Percentiles rank a stretch among this genome's conserved stretches.
These are phyloP conservation scores for Ogataea saltuana DNA, from an alignment of 805 yeast genomes.

Conservation along the genomic window DNA sequence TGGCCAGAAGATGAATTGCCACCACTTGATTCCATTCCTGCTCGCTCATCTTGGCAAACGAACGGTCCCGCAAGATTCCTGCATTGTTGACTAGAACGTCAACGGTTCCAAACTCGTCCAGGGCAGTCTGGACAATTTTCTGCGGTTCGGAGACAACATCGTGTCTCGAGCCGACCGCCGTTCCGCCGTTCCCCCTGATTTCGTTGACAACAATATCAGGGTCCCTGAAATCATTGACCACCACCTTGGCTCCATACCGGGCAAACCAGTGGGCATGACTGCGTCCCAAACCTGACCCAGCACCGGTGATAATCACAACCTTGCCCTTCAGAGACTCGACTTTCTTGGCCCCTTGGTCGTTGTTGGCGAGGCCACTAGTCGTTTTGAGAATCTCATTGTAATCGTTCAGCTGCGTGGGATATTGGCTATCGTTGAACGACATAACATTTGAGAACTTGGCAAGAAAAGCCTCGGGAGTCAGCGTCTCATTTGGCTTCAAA, in stretches of 20 bases:
- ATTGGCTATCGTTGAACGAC: slow-evolving; percentile 60
- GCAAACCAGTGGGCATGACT: slow-evolving; percentile 86
- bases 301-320: slow-evolving; percentile 92
- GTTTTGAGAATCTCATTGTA: slow-evolving; percentile 60
- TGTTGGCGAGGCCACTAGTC: slow-evolving; percentile 53
- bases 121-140: slow-evolving; percentile 73
- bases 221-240: slow-evolving; percentile 84
- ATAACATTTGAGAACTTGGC: slow-evolving; percentile 61
- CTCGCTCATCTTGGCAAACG: slow-evolving; percentile 81
- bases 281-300: slow-evolving; percentile 92
- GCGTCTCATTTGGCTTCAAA: slow-evolving; percentile 73
- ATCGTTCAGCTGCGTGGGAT: slow-evolving; percentile 75
- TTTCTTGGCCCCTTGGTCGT: slow-evolving; percentile 50
- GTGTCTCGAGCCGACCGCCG: slow-evolving; percentile 80
- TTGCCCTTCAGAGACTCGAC: slow-evolving; percentile 69
- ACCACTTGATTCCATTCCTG: slow-evolving; percentile 80
- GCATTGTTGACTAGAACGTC: slow-evolving; percentile 91
- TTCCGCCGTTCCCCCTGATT: slow-evolving; percentile 63
- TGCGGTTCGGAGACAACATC: slow-evolving; percentile 78
- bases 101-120: slow-evolving; percentile 75
- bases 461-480: slow-evolving; percentile 85
- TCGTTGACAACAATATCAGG: slow-evolving; percentile 75
- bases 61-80: slow-evolving; percentile 88
- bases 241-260: slow-evolving; percentile 91
- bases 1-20: slow-evolving; percentile 80